Percentiles rank a stretch among this genome's conserved stretches.
Evolutionary conservation across 805 yeast species (phyloP).

Genomic region (Grigorovia transvaalensis): DNA sequence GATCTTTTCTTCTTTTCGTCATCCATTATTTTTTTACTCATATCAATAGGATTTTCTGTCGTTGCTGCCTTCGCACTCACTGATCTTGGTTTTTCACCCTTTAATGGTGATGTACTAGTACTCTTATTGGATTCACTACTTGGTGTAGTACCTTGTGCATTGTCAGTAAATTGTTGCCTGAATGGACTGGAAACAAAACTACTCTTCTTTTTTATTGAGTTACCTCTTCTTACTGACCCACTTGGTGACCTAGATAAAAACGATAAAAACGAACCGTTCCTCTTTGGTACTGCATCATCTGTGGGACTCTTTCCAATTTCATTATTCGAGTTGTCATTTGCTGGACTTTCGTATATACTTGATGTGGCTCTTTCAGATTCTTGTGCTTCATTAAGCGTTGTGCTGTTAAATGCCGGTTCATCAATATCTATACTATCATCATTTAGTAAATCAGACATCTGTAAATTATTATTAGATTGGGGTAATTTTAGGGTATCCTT

Average conservation of each 20-base stretch:
- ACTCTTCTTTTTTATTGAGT: slow-evolving; percentile 10
- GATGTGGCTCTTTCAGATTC: slow-evolving; percentile 33
- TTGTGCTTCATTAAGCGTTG: slow-evolving; percentile 4
- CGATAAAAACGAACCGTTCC: slow-evolving; percentile 51
- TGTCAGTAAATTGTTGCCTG: slow-evolving; percentile 15
- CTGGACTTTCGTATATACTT: slow-evolving; percentile 25
- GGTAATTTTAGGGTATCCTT: not conserved
- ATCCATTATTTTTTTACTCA: slow-evolving; percentile 8
- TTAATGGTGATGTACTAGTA: slow-evolving; percentile 5
- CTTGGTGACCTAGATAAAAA: slow-evolving; percentile 28
- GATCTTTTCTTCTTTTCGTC: slow-evolving; percentile 31
- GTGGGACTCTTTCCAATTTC: not conserved
- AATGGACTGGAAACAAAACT: slow-evolving; percentile 19
- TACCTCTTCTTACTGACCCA: slow-evolving; percentile 1
- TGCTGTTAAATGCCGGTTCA: not conserved
- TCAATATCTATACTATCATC: not conserved
- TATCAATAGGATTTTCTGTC: slow-evolving; percentile 9
- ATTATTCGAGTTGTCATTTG: too few species aligned
- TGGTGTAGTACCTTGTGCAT: slow-evolving; percentile 13
- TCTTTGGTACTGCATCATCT: slow-evolving; percentile 31
- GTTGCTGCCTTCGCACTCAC: slow-evolving; percentile 38
- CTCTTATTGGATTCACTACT: slow-evolving; percentile 6
- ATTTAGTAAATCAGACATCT: not conserved
- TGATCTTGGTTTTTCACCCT: slow-evolving; percentile 34
- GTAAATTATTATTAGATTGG: not conserved